Base-by-base conservation (phyloP, 2,329 filamentous ascomycete species). In the Aurifilum marmelostoma region DNA sequence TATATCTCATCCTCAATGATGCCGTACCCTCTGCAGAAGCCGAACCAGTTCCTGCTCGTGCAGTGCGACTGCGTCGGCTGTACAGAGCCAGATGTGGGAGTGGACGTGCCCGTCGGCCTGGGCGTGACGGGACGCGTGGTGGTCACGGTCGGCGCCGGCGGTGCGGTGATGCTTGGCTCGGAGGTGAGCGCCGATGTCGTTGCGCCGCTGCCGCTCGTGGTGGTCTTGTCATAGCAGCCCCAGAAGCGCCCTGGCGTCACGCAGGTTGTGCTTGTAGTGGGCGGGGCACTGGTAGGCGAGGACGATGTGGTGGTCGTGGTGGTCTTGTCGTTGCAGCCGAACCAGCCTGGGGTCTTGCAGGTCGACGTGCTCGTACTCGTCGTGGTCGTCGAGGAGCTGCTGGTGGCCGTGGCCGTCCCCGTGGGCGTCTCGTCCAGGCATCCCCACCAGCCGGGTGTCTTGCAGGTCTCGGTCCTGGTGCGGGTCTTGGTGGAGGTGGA, bases 391-490 rank as follows among this genome's bases (percentile, higher is more conserved):
- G 77, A 78, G 2, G 79, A 79, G 0, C 83, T 83, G 7, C 79
- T 78, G 3, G 80, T 78, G 2, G 77, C 75, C 9, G 75, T 79
- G 8, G 76, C 79, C 0, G 80, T 84, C 14, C 80, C 80, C 1
- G 83, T 84, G 0, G 89, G 90, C 2, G 85, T 85, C 77, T 90
- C 86, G 73, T 93, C 91, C 52, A 92, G 81, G 76, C 89, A 94
- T 29, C 92, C 93, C 91, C 91, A 97, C 94, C 94, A 97, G 6
- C 94, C 93, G 37, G 94, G 94, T 1, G 94, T 97, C 79, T 96
- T 87, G 80, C 94, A 97, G 0, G 93, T 97, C 67, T 90, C 89
- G 0, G 94, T 97, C 59, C 93, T 86, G 1, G 91, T 94, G 65
- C 86, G 80, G 3, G 88, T 91, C 58, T 86, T 86, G 2, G 87